Evolutionary conservation across 805 yeast genomes (phyloP), one percentile per base, ranked within the genome.

Genomic region (Torulaspora microellipsoides): DNA sequence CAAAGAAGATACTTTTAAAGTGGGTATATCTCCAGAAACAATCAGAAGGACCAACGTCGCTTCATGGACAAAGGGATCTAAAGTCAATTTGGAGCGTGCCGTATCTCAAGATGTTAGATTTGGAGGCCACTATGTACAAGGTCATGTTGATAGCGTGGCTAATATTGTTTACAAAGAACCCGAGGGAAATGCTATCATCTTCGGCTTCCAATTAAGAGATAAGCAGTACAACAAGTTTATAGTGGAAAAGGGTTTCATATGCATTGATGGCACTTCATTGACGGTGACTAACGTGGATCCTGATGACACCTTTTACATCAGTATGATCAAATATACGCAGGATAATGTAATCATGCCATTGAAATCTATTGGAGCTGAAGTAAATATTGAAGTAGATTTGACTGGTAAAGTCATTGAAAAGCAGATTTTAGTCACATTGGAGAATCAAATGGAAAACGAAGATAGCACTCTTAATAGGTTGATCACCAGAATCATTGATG

Each of bases 91-190:
- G 48, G 99, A 93, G 64, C 73, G 99, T 46, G 99, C 99, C 0
- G 88, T 93, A 27, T 72, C 70, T 3, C 63, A 57, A 38, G 87
- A 85, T 41, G 86, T 81, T 6, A 72, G 99, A 50, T 79, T 90
- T 57, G 99, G 99, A 17, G 99, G 99, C 0, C 99, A 93, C 65
- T 78, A 91, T 51, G 99, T 93, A 2, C 99, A 93, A 58, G 99
- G 99, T 5, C 99, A 93, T 68, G 88, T 93, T 25, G 99, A 93
- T 62, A 86, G 96, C 0, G 74, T 83, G 29, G 96, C 96, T 2
- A 64, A 62, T 29, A 83, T 91, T 31, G 72, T 75, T 1, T 62
- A 66, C 0, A 72, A 66, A 23, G 65, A 52, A 8, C 67, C 76
- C 1, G 97, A 90, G 58, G 84, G 66, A n/a, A 86, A 88, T 62